Conservation (phyloP, 2,329 filamentous ascomycete genomes). For the Bipolaris cookei region DNA sequence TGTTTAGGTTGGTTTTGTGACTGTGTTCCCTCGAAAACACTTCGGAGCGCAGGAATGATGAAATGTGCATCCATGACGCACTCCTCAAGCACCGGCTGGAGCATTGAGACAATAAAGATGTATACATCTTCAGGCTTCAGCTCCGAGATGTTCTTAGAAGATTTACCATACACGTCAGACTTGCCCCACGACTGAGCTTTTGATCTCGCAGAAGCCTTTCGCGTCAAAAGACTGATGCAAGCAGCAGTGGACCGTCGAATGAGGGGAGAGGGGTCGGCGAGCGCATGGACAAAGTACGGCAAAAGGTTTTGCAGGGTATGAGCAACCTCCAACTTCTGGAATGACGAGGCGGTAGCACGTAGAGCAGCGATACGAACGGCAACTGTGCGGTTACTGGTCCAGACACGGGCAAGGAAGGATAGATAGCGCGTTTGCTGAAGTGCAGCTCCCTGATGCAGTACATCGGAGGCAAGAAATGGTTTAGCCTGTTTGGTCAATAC, state of each 20-base stretch:
- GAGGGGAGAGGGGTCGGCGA: conserved; percentile 76
- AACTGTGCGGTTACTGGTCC: conserved; percentile 73
- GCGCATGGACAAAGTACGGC: conserved; percentile 78
- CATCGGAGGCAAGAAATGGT: conserved; percentile 60
- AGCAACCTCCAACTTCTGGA: conserved; percentile 47
- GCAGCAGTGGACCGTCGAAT: conserved; percentile 78
- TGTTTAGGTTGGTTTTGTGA: conserved; percentile 37
- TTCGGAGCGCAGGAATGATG: conserved; percentile 68
- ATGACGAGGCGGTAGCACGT: conserved; percentile 55
- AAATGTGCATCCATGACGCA: conserved; percentile 80
- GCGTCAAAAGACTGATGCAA: conserved; percentile 55
- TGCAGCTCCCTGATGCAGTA: conserved; percentile 62
- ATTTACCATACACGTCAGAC: conserved; percentile 64
- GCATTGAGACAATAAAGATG: conserved; percentile 65
- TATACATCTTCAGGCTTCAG: conserved; percentile 66
- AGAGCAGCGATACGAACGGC: conserved; percentile 73
- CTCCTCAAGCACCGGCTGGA: conserved; percentile 83
- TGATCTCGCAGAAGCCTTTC: conserved; percentile 20
- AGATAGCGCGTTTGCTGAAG: conserved; percentile 70
- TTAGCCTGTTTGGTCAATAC: conserved; percentile 29
- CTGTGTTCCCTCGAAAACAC: conserved; percentile 63
- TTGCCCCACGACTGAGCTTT: conserved; percentile 31
- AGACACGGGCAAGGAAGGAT: conserved; percentile 77
- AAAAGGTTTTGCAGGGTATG: conserved; percentile 78
- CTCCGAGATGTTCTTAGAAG: conserved; percentile 56